A percentile compares a stretch with the other conserved stretches of the same genome.
These are phyloP conservation scores for Phialophora expanda DNA, from an alignment of 2,329 filamentous ascomycete genomes.

Conservation along the genomic window DNA sequence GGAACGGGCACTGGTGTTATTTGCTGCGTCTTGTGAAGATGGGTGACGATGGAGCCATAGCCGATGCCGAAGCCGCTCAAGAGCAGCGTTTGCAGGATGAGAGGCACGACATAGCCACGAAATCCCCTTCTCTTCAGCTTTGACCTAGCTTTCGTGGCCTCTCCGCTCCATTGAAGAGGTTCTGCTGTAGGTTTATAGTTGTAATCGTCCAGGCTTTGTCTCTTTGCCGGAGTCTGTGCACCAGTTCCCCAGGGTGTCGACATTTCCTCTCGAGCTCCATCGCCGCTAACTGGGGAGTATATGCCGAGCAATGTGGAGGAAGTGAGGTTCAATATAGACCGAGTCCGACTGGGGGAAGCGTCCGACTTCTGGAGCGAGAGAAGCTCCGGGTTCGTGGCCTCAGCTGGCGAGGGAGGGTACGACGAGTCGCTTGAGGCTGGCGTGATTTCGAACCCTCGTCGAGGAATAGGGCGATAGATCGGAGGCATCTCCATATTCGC, in stretches of 20 bases:
- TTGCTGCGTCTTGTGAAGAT: conserved; percentile 73
- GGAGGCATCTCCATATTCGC: conserved; percentile 39
- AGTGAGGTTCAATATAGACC: conserved; percentile 84
- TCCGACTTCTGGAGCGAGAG: conserved; percentile 41
- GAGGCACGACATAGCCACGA: conserved; percentile 57
- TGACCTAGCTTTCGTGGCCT: conserved; percentile 27
- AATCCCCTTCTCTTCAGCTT: conserved; percentile 48
- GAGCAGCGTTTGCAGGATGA: conserved; percentile 64
- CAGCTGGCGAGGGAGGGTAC: conserved; percentile 48
- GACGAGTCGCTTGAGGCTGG: conserved; percentile 53
- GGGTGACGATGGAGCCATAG: conserved; percentile 81
- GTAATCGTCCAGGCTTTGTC: conserved; percentile 51
- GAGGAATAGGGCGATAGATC: conserved; percentile 71
- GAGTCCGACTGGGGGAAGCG: conserved; percentile 66
- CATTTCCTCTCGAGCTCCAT: conserved; percentile 61
- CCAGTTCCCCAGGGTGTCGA: conserved; percentile 80
- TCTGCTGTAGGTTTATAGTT: conserved; percentile 43
- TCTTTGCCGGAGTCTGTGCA: conserved; percentile 68
- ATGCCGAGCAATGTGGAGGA: conserved; percentile 90
- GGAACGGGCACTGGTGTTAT: conserved; percentile 68
- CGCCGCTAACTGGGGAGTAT: conserved; percentile 71
- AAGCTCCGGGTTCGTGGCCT: conserved; percentile 45
- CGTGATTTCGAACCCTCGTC: conserved; percentile 71
- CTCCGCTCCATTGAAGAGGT: conserved; percentile 28
- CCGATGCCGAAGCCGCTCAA: conserved; percentile 80